phyloP scores from a whole-genome alignment of 2,329 filamentous ascomycete genomes.

The Bipolaris sorokiniana region DNA sequence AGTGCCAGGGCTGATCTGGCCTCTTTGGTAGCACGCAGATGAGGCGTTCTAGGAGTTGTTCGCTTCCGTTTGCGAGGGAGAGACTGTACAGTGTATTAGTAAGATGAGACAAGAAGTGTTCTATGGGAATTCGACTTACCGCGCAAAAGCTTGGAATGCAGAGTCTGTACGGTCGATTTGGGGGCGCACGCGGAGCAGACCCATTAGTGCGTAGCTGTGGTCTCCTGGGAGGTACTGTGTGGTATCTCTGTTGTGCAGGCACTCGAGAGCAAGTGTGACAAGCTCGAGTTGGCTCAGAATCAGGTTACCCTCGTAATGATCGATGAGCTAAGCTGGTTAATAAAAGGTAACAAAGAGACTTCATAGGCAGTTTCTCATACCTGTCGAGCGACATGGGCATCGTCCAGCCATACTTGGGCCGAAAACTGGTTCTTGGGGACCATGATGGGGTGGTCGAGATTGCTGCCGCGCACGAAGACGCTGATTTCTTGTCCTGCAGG shows the following conservation, averaged over 20 bases:
- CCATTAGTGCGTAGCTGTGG: conserved; percentile 56
- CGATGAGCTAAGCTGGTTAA: conserved; percentile 47
- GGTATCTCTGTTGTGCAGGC: conserved; percentile 50
- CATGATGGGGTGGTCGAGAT: conserved; percentile 26
- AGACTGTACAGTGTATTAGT: conserved; percentile 39
- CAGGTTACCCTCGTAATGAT: conserved; percentile 55
- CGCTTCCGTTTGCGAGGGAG: conserved; percentile 55
- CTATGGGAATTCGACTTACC: conserved; percentile 16
- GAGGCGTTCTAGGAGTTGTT: conserved; percentile 54
- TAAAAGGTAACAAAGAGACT: background rate
- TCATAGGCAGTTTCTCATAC: conserved; percentile 5
- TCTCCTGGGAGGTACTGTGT: conserved; percentile 50
- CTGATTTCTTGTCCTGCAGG: conserved; percentile 37
- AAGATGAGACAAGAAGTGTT: background rate
- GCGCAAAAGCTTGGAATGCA: conserved; percentile 57
- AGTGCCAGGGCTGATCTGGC: conserved; percentile 49
- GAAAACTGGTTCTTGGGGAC: conserved; percentile 53
- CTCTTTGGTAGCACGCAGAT: conserved; percentile 51
- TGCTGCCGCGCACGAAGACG: conserved; percentile 43
- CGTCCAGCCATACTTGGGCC: conserved; percentile 48
- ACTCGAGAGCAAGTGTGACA: conserved; percentile 50
- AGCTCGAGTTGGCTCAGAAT: conserved; percentile 53
- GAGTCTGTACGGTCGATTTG: conserved; percentile 49
- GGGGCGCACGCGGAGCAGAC: conserved; percentile 52
- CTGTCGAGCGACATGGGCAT: conserved; percentile 45